A percentile compares a stretch with the other conserved stretches of the same genome.
Conservation (phyloP, 768 basidiomycete species). For the Suillus brevipes region DNA sequence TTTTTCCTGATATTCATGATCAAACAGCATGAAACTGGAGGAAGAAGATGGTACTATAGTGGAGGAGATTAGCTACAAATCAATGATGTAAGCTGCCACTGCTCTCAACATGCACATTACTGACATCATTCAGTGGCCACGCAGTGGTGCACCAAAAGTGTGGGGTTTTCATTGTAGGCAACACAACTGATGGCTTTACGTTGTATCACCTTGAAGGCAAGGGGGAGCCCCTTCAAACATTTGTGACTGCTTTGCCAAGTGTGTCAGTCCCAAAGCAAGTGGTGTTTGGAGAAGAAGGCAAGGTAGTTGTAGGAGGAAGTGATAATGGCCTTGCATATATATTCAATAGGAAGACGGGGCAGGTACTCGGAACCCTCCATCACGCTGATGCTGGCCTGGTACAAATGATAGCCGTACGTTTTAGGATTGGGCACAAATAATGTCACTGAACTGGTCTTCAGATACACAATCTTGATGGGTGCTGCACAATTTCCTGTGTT, state of each 20-base stretch:
- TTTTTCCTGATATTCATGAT: too few relatives aligned
- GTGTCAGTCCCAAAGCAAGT: constrained; percentile 12
- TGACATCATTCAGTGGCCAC: constrained; percentile 7
- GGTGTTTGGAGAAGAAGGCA: constrained; percentile 9
- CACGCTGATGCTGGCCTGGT: too few relatives aligned
- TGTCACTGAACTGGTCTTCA: too few relatives aligned
- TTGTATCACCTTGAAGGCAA: constrained; percentile 6
- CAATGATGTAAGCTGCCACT: constrained; percentile 11
- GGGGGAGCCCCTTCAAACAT: neutral
- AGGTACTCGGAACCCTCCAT: too few relatives aligned
- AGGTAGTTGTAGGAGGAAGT: too few relatives aligned
- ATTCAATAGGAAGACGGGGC: neutral
- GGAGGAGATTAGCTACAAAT: constrained; percentile 4
- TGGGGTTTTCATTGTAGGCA: constrained; percentile 9
- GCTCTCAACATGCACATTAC: neutral
- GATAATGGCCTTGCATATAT: constrained; percentile 8
- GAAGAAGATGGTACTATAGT: constrained; percentile 4
- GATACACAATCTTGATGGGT: too few relatives aligned
- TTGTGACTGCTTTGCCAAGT: neutral
- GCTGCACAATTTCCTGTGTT: too few relatives aligned
- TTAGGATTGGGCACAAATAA: too few relatives aligned
- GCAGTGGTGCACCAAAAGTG: constrained; percentile 8
- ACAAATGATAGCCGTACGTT: too few relatives aligned
- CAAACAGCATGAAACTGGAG: constrained; percentile 11
- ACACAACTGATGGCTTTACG: constrained; percentile 10